Percentiles rank a stretch among this genome's conserved stretches.
phyloP scores from a whole-genome alignment of 805 yeast genomes.

The Wickerhamomyces kurtzmanii region DNA sequence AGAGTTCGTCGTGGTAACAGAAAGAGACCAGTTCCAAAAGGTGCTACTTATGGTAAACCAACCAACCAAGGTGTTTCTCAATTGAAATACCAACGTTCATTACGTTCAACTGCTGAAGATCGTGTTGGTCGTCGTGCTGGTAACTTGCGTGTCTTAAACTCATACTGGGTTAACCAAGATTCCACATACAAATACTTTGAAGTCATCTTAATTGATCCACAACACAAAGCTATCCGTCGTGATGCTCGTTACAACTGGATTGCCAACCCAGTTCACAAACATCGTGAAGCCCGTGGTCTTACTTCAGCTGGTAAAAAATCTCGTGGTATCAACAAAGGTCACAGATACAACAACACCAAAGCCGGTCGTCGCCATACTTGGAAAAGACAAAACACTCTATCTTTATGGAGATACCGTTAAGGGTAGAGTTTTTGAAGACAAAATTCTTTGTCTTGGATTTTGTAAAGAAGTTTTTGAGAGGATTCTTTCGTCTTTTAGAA shows the following conservation, averaged over 20 bases:
- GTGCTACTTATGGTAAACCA: conserved; percentile 99
- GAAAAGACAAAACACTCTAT: conserved; percentile 98
- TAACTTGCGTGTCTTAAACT: conserved; percentile 98
- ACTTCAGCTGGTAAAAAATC: conserved; percentile 97
- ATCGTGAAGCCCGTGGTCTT: conserved; percentile 99
- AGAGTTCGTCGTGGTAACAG: conserved; percentile 99
- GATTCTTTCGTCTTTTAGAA: background rate
- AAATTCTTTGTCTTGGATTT: too few relatives aligned
- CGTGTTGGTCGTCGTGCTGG: conserved; percentile 98
- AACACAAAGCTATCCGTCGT: conserved; percentile 98
- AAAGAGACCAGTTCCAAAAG: conserved; percentile 99
- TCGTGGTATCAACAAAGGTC: conserved; percentile 99
- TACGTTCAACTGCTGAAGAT: conserved; percentile 98
- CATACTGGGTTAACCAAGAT: conserved; percentile 99
- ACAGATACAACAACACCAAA: conserved; percentile 94
- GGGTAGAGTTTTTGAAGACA: too few relatives aligned
- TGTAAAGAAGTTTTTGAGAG: conserved; percentile 21
- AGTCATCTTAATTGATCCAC: conserved; percentile 95
- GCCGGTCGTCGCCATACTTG: conserved; percentile 99
- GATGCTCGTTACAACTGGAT: conserved; percentile 99
- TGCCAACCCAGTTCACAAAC: conserved; percentile 99
- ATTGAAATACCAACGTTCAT: conserved; percentile 97
- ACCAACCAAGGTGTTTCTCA: conserved; percentile 99
- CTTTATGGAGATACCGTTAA: conserved; percentile 99
- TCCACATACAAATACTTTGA: conserved; percentile 99